Percentiles rank a stretch among this genome's conserved stretches.
phyloP scores from a whole-genome alignment of 1,284 basidiomycete species.

The Meripilus lineatus region DNA sequence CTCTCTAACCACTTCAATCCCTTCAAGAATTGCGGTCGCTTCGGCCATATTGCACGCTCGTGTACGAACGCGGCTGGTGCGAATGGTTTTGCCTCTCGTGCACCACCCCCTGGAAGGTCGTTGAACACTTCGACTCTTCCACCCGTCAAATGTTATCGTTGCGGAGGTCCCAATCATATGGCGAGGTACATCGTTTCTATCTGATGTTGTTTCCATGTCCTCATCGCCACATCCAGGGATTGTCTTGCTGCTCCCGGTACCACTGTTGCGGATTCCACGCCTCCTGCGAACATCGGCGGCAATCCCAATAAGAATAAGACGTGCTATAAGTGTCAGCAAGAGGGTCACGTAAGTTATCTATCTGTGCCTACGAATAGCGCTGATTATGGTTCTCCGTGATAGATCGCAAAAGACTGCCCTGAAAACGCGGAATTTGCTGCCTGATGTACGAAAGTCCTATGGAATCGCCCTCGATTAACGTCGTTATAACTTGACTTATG shows the following conservation, averaged over 20 bases:
- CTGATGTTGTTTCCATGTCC: neutral
- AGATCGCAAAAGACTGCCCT: constrained; percentile 79
- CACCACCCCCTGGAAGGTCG: constrained; percentile 65
- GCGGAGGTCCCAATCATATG: constrained; percentile 79
- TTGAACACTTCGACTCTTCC: constrained; percentile 74
- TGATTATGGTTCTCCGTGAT: neutral
- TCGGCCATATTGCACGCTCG: constrained; percentile 74
- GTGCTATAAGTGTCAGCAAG: constrained; percentile 82
- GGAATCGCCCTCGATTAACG: neutral
- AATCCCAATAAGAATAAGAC: constrained; percentile 62
- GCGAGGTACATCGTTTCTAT: constrained; percentile 46
- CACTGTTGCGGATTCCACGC: constrained; percentile 39
- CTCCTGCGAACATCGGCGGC: constrained; percentile 19
- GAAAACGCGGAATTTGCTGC: constrained; percentile 42
- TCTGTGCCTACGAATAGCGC: neutral
- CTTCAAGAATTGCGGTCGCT: constrained; percentile 68
- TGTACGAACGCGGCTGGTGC: constrained; percentile 54
- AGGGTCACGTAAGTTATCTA: constrained; percentile 64
- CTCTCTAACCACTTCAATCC: constrained; percentile 5
- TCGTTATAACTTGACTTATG: constrained; percentile 3
- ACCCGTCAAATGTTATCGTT: constrained; percentile 79
- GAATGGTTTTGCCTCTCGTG: constrained; percentile 54
- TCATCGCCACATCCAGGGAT: constrained; percentile 43
- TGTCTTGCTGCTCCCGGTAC: constrained; percentile 71
- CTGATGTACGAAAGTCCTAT: constrained; percentile 11